Conservation (phyloP, 306 rosid species). For the Malus orientalis region DNA sequence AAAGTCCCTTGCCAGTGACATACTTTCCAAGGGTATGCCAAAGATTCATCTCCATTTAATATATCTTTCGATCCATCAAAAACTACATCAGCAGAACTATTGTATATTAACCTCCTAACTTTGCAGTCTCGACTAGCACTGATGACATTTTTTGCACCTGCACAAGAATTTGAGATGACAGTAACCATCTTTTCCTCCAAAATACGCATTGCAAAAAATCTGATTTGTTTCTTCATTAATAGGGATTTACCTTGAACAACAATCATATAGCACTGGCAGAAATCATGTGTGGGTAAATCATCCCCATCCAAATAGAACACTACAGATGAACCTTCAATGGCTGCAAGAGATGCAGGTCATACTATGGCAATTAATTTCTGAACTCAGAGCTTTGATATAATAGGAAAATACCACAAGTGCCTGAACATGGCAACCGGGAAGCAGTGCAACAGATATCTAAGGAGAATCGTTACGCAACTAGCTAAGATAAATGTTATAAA, state of each 20-base stretch:
- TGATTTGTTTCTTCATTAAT: background rate
- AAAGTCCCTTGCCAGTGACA: slow-evolving; percentile 24
- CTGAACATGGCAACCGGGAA: background rate
- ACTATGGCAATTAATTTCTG: slow-evolving; percentile 13
- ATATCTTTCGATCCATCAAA: slow-evolving; percentile 58
- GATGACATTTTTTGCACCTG: slow-evolving; percentile 81
- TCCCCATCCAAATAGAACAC: slow-evolving; percentile 62
- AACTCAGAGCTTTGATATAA: background rate
- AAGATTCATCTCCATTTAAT: slow-evolving; percentile 39
- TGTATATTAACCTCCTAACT: slow-evolving; percentile 68
- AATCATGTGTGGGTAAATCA: slow-evolving; percentile 34
- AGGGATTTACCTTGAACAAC: slow-evolving; percentile 64
- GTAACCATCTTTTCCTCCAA: slow-evolving; percentile 8
- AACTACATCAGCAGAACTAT: slow-evolving; percentile 77
- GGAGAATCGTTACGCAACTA: background rate
- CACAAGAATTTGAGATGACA: slow-evolving; percentile 23
- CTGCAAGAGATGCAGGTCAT: slow-evolving; percentile 37
- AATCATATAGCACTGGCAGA: slow-evolving; percentile 45
- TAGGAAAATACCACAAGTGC: background rate
- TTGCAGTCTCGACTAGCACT: slow-evolving; percentile 72
- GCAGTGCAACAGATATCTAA: background rate
- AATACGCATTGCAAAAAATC: background rate
- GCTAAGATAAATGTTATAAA: background rate
- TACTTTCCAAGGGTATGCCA: slow-evolving; percentile 66
- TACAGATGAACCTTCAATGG: slow-evolving; percentile 66